phyloP scores from a whole-genome alignment of 176 grass and related monocot genomes.

The Chrysopogon serrulatus region DNA sequence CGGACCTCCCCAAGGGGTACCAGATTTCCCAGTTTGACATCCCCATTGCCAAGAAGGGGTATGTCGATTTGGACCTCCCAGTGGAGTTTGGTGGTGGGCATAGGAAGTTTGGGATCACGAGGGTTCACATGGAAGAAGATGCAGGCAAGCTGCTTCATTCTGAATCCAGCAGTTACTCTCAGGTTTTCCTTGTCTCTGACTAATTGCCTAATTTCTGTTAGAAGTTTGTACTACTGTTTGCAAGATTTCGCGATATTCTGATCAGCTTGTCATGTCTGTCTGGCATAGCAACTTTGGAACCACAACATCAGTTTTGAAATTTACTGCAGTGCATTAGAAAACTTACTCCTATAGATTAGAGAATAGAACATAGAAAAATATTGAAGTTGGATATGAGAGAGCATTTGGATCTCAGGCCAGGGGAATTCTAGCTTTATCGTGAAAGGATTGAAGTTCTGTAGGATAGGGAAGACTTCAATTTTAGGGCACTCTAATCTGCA shows the following conservation, averaged over 20 bases:
- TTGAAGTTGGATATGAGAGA: neutral
- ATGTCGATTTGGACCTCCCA: constrained; percentile 79
- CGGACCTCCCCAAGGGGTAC: constrained; percentile 93
- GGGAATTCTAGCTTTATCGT: neutral
- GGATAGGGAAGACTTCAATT: neutral
- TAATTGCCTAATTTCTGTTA: neutral
- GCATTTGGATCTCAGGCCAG: neutral
- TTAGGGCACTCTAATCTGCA: neutral
- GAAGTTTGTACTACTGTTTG: neutral
- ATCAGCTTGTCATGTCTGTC: neutral
- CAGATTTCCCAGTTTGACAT: constrained; percentile 97
- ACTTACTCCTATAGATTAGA: constrained; percentile 12
- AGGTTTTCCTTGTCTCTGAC: constrained; percentile 45
- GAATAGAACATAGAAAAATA: neutral
- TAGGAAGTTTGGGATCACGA: constrained; percentile 80
- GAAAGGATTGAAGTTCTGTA: neutral
- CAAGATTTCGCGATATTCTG: neutral
- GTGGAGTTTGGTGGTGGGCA: constrained; percentile 88
- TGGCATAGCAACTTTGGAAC: neutral
- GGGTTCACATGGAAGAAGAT: constrained; percentile 99
- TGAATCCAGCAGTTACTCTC: constrained; percentile 68
- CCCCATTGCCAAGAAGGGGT: constrained; percentile 72
- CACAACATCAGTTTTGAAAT: neutral
- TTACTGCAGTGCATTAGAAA: neutral
- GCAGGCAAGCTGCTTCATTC: constrained; percentile 92